Evolutionary conservation across 306 rosid genomes (phyloP), one percentile per base, ranked within the genome.

Genomic region (Crataegus laevigata): DNA sequence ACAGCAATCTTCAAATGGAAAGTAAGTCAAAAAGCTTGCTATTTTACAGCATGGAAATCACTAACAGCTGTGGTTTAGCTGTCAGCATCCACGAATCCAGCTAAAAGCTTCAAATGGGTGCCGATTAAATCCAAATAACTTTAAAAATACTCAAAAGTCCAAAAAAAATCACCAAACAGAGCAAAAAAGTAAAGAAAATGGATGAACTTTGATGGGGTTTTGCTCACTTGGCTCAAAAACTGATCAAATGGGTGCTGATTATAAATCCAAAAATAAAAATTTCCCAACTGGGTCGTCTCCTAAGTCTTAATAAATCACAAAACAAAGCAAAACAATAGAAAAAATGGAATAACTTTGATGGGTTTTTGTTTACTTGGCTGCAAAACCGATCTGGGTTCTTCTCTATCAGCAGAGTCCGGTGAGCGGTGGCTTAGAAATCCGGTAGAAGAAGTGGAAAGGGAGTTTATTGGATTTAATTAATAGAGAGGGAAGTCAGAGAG

Each of bases 341-440:
- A 78, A 81, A 61, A 30, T 67, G 40, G 66, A 64, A 19, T 4
- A 65, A 65, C 76, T 86, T 28, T 24, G 7, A 71, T 4, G 28
- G 77, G 47, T 60, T 70, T 65, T 52, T 45, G 66, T 58, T 78
- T 76, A 75, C 74, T 73, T 67, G 89, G 82, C 60, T 85, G 51
- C 54, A 60, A 52, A 62, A 77, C 81, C 83, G 91, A 88, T 88
- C 84, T 84, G 86, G 84, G 81, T 6, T 61, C 22, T 78, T 60
- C 67, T 40, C 69, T 26, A 50, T 40, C 61, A 77, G 79, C 79
- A 68, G 70, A 77, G 54, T 55, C 40, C 2, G 60, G 52, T 47
- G 54, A 47, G 19, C 2, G 21, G 13, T 38, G 84, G 81, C 47
- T 63, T 77, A 78, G 73, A 79, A 83, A 82, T 75, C 82, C 77